Evolutionary conservation across 2,329 filamentous ascomycete genomes (phyloP).

Genomic region (Ophiostoma quercus): DNA sequence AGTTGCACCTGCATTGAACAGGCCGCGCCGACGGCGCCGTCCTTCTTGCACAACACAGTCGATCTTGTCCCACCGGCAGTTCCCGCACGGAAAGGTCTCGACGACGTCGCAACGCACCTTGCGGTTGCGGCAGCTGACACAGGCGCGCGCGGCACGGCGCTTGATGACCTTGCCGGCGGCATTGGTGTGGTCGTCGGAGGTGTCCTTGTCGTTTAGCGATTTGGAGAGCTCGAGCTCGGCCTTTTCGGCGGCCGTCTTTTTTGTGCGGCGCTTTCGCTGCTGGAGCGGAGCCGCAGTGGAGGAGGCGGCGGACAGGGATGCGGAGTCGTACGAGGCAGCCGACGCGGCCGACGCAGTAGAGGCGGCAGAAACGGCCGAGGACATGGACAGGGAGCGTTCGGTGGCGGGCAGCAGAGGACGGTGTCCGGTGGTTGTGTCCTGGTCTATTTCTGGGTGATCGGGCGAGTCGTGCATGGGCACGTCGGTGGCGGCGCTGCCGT

Average conservation of each 20-base stretch:
- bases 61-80: constrained; percentile 75
- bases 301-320: constrained; percentile 17
- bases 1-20: constrained; percentile 24
- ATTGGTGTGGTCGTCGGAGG: constrained; percentile 30
- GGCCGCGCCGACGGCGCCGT: constrained; percentile 62
- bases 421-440: neutral
- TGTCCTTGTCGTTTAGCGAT: constrained; percentile 19
- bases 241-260: constrained; percentile 26
- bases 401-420: constrained; percentile 21
- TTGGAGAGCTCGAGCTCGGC: neutral
- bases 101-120: constrained; percentile 95
- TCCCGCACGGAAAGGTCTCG: constrained; percentile 80
- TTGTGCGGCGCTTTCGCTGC: constrained; percentile 25
- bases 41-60: constrained; percentile 74
- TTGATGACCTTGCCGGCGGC: constrained; percentile 55
- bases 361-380: neutral
- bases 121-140: constrained; percentile 78
- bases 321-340: constrained; percentile 8
- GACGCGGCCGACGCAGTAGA: neutral
- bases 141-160: constrained; percentile 83
- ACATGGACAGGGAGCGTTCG: constrained; percentile 10
- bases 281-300: constrained; percentile 12
- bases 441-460: no score
- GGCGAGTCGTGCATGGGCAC: constrained; percentile 23
- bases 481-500: constrained; percentile 23